Base-by-base conservation (phyloP, 164 flowering plant genomes). In the Vitis rotundifolia region DNA sequence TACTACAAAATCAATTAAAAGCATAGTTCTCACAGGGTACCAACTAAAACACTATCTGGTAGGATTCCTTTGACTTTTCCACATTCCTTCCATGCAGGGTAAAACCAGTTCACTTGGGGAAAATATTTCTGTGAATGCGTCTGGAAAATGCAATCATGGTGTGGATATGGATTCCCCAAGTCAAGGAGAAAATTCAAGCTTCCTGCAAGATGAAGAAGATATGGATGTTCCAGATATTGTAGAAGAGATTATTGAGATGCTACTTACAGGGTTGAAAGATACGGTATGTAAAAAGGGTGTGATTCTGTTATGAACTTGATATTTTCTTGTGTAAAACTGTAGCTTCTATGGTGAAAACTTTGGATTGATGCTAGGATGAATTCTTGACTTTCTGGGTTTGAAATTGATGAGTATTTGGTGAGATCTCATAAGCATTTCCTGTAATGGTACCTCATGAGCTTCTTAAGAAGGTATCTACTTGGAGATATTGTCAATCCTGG, bases 191-290 rank as follows among this genome's bases (percentile, higher is more conserved):
- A 76, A 56, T 67, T 54, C 75, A 51, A 71, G 76, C 64, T 71
- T 47, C 61, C 49, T 62, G 54, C 69, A 82, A 72, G 96, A 89
- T 69, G 98, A 93, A 71, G 97, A 88, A 72, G 97, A 88, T 59
- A 88, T 95, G 89, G 98, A 93, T 73, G 89, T 93, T 71, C 99
- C 98, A 22, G 99, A 92, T 71, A 75, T 83, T 61, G 59, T 93
- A 51, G 99, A 93, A 83, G 98, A 95, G 76, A 84, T 93, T 22
- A 90, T 95, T 76, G 99, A 90, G 79, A 74, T 89, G 67, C 71
- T 95, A 53, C 83, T 90, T 59, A 81, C 88, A 63, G 97, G 98
- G 49, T 81, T 95, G 80, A 89, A 84, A 82, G 99, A 95, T 77
- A 83, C 87, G 88, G 98, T 95, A 91, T 76, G 91, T 82, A 18